Percentiles rank a stretch among this genome's conserved stretches.
Evolutionary conservation across 108 stramenopile species (phyloP).

Genomic region (Discostella pseudostelligera): DNA sequence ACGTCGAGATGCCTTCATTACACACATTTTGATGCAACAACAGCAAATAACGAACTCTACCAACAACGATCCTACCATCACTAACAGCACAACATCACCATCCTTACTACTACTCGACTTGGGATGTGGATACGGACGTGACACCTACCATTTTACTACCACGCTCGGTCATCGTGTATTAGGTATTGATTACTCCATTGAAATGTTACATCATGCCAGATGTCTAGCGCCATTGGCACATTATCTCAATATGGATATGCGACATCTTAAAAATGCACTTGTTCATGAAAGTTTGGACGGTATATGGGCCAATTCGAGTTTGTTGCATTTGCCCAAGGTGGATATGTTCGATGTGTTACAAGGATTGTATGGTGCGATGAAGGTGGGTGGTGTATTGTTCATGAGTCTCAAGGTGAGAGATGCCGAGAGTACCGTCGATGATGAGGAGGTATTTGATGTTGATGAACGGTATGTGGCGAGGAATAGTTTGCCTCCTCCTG

Average conservation of each 20-base stretch:
- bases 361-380: slow-evolving; percentile 12
- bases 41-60: neutral
- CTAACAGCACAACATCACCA: neutral
- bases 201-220: slow-evolving; percentile 25
- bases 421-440: slow-evolving; percentile 1
- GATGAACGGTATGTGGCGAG: slow-evolving; percentile 12
- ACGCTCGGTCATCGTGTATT: slow-evolving; percentile 27
- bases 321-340: slow-evolving; percentile 25
- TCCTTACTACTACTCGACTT: slow-evolving; percentile 26
- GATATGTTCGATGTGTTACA: slow-evolving; percentile 5
- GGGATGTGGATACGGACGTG: slow-evolving; percentile 29
- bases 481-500: neutral
- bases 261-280: slow-evolving; percentile 4
- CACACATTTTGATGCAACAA: slow-evolving; percentile 1
- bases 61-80: neutral
- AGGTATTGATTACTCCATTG: slow-evolving; percentile 17
- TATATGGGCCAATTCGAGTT: slow-evolving; percentile 26
- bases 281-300: slow-evolving; percentile 24
- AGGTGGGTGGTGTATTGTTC: slow-evolving; percentile 34
- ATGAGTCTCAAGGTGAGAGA: slow-evolving; percentile 18
- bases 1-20: slow-evolving; percentile 19
- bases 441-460: slow-evolving; percentile 25
- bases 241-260: slow-evolving; percentile 35
- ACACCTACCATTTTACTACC: slow-evolving; percentile 20
- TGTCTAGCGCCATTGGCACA: slow-evolving; percentile 17